Percentiles rank a stretch among this genome's conserved stretches.
These are phyloP conservation scores for Podospora pseudocomata DNA, from an alignment of 495 filamentous ascomycete genomes.

Conservation along the genomic window DNA sequence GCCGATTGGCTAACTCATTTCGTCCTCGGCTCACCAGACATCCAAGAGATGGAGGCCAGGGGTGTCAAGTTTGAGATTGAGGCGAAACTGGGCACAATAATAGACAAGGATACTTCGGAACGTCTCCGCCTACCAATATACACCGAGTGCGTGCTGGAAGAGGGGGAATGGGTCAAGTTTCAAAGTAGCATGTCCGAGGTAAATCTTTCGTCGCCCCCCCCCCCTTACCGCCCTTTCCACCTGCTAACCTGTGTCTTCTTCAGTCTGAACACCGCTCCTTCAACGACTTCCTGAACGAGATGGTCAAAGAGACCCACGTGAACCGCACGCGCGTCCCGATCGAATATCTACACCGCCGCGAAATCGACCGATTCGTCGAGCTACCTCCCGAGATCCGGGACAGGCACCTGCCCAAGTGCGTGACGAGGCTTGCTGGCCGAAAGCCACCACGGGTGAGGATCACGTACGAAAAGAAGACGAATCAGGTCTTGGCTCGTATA, in stretches of 20 bases:
- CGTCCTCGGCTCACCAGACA: constrained; percentile 57
- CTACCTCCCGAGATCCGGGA: constrained; percentile 54
- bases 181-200: constrained; percentile 84
- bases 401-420: constrained; percentile 38
- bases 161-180: constrained; percentile 53
- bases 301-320: constrained; percentile 52
- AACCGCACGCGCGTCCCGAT: constrained; percentile 58
- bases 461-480: constrained; percentile 69
- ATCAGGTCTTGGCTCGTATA: constrained; percentile 72
- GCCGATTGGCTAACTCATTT: constrained; percentile 71
- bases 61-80: constrained; percentile 84
- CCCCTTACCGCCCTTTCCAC: background rate
- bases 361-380: constrained; percentile 78
- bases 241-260: constrained; percentile 12
- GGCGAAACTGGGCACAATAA: constrained; percentile 79
- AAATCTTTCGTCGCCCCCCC: constrained; percentile 31
- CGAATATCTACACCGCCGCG: constrained; percentile 73
- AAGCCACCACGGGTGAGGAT: constrained; percentile 67
- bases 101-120: constrained; percentile 65
- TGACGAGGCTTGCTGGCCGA: constrained; percentile 50
- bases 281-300: constrained; percentile 75
- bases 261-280: constrained; percentile 72
- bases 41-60: constrained; percentile 50
- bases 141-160: constrained; percentile 61
- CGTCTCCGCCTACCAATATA: constrained; percentile 60